Percentiles rank a stretch among this genome's conserved stretches.
phyloP scores from a whole-genome alignment of 805 yeast species.

The Limtongia smithiae region DNA sequence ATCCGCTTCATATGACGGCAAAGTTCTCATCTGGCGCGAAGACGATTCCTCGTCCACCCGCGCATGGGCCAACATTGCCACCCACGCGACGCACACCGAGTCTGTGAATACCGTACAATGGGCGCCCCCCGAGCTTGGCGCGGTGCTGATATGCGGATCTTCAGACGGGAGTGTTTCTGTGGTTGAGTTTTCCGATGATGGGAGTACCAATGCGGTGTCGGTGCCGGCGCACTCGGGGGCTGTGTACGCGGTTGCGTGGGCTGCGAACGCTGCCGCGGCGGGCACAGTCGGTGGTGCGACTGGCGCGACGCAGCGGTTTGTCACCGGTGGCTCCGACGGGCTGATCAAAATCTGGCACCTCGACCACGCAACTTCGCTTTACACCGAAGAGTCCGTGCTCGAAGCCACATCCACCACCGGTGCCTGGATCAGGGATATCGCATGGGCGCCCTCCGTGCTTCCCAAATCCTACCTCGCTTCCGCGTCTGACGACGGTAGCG shows the following conservation, averaged over 20 bases:
- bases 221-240: constrained; percentile 89
- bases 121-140: constrained; percentile 98
- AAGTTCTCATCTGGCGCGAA: constrained; percentile 91
- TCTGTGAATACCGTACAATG: constrained; percentile 91
- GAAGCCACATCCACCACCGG: constrained; percentile 88
- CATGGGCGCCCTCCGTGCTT: constrained; percentile 93
- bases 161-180: constrained; percentile 91
- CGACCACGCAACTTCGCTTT: constrained; percentile 47
- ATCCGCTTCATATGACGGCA: constrained; percentile 92
- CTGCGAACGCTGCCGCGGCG: too few species aligned
- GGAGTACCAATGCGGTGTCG: constrained; percentile 50
- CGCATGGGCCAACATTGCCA: constrained; percentile 82
- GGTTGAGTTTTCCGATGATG: constrained; percentile 87
- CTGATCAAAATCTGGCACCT: constrained; percentile 86
- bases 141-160: constrained; percentile 82
- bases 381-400: constrained; percentile 68
- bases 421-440: constrained; percentile 99
- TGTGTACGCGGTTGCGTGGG: constrained; percentile 94
- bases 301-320: constrained; percentile 58
- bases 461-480: constrained; percentile 88
- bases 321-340: constrained; percentile 93
- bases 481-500: constrained; percentile 95
- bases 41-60: constrained; percentile 62
- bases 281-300: too few species aligned
- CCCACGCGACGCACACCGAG: constrained; percentile 85